Base-by-base conservation (phyloP, 106 monocot species). In the Dendrobium chrysotoxum region DNA sequence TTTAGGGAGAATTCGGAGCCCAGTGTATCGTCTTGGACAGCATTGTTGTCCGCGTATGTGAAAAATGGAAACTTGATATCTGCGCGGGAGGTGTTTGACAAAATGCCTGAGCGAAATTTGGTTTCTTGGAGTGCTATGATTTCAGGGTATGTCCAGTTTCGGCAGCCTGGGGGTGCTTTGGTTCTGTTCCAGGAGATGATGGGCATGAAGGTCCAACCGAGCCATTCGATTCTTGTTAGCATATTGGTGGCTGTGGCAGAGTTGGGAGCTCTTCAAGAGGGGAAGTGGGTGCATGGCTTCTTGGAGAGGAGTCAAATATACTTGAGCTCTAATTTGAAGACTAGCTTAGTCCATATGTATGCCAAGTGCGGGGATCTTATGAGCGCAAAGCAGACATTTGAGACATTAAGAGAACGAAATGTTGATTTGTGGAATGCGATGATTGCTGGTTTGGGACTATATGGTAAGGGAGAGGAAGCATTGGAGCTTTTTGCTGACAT, bases 301-400 rank as follows among this genome's bases (percentile, higher is more conserved):
- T 28, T 80, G 71, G 71, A 68, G 46, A 70, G 46, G 50, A 73
- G 53, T 28, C 40, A 76, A 2, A 86, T 91, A 17, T 82, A 86
- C 41, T 53, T 76, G 4, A 78, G 83, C 25, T 17, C 84, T 1
- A 79, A 80, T 0, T 84, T 91, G 21, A 11, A 47, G 28, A 88
- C 88, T 40, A 82, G 86, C 5, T 86, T 91, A 35, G 77, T 91
- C 40, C 82, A 86, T 23, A 91, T 91, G 91, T 91, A 91, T 71
- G 75, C 21, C 4, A 91, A 86, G 35, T 88, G 91, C 20, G 91
- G 91, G 2, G 26, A 25, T 39, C 47, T 91, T 45, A 78, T 71
- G 4, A 53, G 28, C 7, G 91, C 81, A 1, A 78, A 79, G 12
- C 77, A 72, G 21, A 74, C 85, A 0, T 91, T 91, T 44, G 70